Percentiles rank a stretch among this genome's conserved stretches.
Conservation (phyloP, 2,329 filamentous ascomycete genomes). For the Ceratocystis destructans region DNA sequence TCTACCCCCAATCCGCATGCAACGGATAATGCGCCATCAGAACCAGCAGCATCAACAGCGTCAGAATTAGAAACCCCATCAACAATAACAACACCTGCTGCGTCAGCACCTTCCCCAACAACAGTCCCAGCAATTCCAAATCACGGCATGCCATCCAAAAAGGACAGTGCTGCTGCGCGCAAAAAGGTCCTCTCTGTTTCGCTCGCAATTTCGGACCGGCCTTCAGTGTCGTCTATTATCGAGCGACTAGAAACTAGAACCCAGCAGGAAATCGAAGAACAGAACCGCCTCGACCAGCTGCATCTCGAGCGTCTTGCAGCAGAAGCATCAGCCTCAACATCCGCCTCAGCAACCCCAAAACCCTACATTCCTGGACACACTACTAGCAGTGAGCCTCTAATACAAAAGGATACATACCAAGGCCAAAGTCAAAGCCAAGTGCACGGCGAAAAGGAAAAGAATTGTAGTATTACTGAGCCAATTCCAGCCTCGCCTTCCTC, state of each 20-base stretch:
- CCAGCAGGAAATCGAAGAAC: conserved; percentile 17
- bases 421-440: neutral
- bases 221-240: conserved; percentile 13
- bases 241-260: conserved; percentile 15
- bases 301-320: conserved; percentile 9
- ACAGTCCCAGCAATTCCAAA: neutral
- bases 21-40: neutral
- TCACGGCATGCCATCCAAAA: neutral
- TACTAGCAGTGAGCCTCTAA: neutral
- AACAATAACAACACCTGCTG: neutral
- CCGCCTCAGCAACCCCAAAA: neutral
- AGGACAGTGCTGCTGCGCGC: conserved; percentile 5
- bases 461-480: neutral
- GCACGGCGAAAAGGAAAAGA: neutral
- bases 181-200: conserved; percentile 17
- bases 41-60: neutral
- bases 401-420: neutral
- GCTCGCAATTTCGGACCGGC: conserved; percentile 13
- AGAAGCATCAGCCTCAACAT: neutral
- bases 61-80: neutral
- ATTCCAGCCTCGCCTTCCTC: conserved; percentile 5
- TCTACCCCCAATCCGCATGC: neutral
- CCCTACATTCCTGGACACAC: neutral
- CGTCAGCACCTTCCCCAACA: neutral
- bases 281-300: conserved; percentile 10